Conservation (phyloP, 2,329 filamentous ascomycete genomes). For the Massarina eburnea region DNA sequence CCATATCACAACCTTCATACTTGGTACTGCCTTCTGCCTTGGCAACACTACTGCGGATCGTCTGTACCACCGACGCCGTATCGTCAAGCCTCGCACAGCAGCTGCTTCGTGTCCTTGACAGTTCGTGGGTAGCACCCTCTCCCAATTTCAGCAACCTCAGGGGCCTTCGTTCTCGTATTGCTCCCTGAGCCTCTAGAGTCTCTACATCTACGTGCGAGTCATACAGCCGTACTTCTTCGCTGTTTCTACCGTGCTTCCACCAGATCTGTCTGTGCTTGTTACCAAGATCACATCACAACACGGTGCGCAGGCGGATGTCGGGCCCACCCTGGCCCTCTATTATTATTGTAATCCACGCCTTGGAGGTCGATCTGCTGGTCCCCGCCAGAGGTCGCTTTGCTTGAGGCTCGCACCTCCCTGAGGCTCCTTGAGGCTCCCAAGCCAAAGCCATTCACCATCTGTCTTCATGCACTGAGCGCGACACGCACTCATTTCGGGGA, state of each 20-base stretch:
- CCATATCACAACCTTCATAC: too few relatives aligned
- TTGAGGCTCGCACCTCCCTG: too few relatives aligned
- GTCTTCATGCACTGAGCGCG: background rate
- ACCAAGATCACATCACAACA: conserved; percentile 19
- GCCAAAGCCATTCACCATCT: background rate
- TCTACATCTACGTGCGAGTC: background rate
- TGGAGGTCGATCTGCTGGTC: conserved; percentile 17
- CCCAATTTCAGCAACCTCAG: too few relatives aligned
- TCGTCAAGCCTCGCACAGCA: too few relatives aligned
- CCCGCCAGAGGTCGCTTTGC: conserved; percentile 2
- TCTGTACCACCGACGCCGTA: too few relatives aligned
- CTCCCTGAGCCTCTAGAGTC: too few relatives aligned
- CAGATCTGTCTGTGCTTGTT: conserved; percentile 40
- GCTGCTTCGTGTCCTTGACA: background rate
- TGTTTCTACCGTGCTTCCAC: conserved; percentile 30
- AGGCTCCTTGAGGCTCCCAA: too few relatives aligned
- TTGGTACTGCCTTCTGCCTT: too few relatives aligned
- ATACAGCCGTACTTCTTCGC: conserved; percentile 3
- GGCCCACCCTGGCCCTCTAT: conserved; percentile 31
- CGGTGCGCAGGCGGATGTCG: conserved; percentile 22
- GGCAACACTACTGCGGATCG: too few relatives aligned
- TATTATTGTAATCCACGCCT: conserved; percentile 15
- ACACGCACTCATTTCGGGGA: conserved; percentile 12
- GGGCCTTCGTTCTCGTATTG: too few relatives aligned
- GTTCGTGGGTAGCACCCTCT: background rate